These are phyloP conservation scores for Trametes hirsuta DNA, from an alignment of 1,284 basidiomycete genomes.

Conservation along the genomic window DNA sequence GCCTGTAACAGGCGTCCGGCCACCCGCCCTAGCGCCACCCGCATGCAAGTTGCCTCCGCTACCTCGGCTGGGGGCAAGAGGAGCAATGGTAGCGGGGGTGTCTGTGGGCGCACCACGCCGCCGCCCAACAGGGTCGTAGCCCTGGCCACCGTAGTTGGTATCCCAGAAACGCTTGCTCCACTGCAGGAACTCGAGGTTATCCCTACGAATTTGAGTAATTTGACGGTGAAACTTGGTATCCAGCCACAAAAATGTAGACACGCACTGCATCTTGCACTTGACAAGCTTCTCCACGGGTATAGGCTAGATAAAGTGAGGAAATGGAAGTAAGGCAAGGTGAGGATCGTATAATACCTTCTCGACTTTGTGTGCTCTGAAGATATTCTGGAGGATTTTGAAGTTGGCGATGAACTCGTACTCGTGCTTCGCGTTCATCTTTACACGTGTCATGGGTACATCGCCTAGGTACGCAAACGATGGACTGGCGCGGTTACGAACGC, in stretches of 20 bases:
- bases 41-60: conserved; percentile 40
- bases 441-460: conserved; percentile 84
- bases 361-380: conserved; percentile 88
- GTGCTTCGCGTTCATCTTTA: conserved; percentile 93
- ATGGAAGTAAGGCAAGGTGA: conserved; percentile 5
- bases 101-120: conserved; percentile 77
- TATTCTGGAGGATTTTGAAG: conserved; percentile 92
- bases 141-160: conserved; percentile 84
- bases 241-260: conserved; percentile 34
- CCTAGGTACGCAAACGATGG: conserved; percentile 42
- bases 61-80: conserved; percentile 47
- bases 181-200: conserved; percentile 98
- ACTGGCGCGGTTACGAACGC: conserved; percentile 10
- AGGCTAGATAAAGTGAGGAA: conserved; percentile 55
- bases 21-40: conserved; percentile 52
- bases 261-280: conserved; percentile 99
- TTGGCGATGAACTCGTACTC: conserved; percentile 97
- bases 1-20: conserved; percentile 70
- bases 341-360: conserved; percentile 74
- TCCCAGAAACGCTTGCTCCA: conserved; percentile 99
- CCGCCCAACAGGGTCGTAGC: conserved; percentile 87
- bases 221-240: conserved; percentile 4
- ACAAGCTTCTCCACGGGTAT: conserved; percentile 92
- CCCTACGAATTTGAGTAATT: conserved; percentile 48
- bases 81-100: conserved; percentile 78